Evolutionary conservation across 306 rosid species (phyloP), one percentile per base, ranked within the genome.

Genomic region (Cicer yamashitae): DNA sequence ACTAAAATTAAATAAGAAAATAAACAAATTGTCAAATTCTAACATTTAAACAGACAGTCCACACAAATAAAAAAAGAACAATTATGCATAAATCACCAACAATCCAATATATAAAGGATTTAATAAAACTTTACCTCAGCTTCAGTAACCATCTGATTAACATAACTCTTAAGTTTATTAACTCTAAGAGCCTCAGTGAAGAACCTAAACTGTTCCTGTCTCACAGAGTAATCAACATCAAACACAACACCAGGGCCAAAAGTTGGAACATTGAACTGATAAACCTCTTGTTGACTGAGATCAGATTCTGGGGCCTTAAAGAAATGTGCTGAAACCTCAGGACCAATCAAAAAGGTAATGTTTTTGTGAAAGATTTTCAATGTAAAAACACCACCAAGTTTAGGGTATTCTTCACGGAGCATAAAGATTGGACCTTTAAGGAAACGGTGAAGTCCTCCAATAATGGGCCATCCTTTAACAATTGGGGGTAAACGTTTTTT

Each of bases 181-280:
- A 84, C 99, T 70, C 99, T 84, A 6, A 94, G 84, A 65, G 99
- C 82, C 88, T 94, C 99, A 0, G 96, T 90, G 66, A 94, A 94
- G 88, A 94, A 94, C n/a, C 97, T 76, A 38, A 94, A 92, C 88
- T 94, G 98, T 58, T 94, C 98, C 69, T 94, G 96, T 25, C 98
- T 70, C 5, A 94, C 78, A 0, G 96, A 86, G 67, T 94, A 94
- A 75, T 94, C 98, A 71, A 94, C 97, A 75, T 94, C 98, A 50
- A 94, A 94, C 8, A 90, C 98, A 17, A 94, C 98, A 1, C 97
- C 97, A 9, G 97, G 97, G 4, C 98, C 98, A 20, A 92, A 94
- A 67, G 97, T 94, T 0, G 98, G 96, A 40, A 94, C 97, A 82
- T 94, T 94, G 88, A 94, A 94, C 85, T 86, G 96, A 61, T 90